Percentiles rank a stretch among this genome's conserved stretches.
These are phyloP conservation scores for Colletotrichum sansevieriae DNA, from an alignment of 2,329 filamentous ascomycete genomes.

Conservation along the genomic window DNA sequence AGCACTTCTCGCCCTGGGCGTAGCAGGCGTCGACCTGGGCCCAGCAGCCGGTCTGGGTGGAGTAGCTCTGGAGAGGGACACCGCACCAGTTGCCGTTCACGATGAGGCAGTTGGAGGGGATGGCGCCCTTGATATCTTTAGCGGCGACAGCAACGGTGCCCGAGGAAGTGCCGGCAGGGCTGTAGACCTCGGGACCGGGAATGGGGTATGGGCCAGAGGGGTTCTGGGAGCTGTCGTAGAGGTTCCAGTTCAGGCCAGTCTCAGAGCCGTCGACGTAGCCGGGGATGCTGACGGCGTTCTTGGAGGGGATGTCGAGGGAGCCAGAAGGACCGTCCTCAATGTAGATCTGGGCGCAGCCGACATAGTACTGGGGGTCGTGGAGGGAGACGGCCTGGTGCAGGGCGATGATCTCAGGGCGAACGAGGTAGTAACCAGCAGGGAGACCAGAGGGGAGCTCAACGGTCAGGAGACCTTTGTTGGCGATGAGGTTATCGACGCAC, in stretches of 20 bases:
- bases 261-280: conserved; percentile 70
- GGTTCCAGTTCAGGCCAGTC: conserved; percentile 72
- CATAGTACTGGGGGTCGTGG: conserved; percentile 78
- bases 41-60: conserved; percentile 71
- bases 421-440: conserved; percentile 76
- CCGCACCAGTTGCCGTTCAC: conserved; percentile 82
- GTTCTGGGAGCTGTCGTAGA: conserved; percentile 63
- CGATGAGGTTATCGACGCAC: conserved; percentile 79
- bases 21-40: conserved; percentile 67
- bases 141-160: conserved; percentile 27
- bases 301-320: conserved; percentile 60
- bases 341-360: conserved; percentile 79
- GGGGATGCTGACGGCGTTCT: conserved; percentile 72
- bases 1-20: conserved; percentile 71
- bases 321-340: conserved; percentile 62
- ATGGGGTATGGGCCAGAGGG: conserved; percentile 68
- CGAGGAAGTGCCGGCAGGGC: conserved; percentile 49
- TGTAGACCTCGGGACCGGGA: conserved; percentile 69
- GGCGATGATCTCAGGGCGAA: conserved; percentile 77
- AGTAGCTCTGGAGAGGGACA: conserved; percentile 69
- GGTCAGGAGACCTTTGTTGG: conserved; percentile 72
- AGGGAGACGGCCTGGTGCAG: conserved; percentile 69
- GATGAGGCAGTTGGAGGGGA: conserved; percentile 69
- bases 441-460: conserved; percentile 73
- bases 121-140: conserved; percentile 57